A percentile compares a stretch with the other conserved stretches of the same genome.
Conservation (phyloP, 331 rosid species). For the Quercus phellos region DNA sequence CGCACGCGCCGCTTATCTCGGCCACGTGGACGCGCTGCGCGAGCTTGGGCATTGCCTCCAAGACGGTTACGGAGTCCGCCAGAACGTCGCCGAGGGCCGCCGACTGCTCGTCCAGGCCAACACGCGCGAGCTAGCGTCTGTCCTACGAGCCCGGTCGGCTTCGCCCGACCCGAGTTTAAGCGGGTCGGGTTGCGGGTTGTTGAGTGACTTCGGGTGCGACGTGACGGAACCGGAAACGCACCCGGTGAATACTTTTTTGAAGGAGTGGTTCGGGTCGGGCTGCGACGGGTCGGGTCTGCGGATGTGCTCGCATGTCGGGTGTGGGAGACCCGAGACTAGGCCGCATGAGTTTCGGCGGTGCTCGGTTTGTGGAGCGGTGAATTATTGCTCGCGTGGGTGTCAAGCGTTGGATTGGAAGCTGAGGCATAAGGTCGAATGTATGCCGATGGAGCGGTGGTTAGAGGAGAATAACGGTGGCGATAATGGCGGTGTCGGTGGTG, state of each 20-base stretch:
- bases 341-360: conserved; percentile 85
- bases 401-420: conserved; percentile 88
- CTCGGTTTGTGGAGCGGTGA: conserved; percentile 73
- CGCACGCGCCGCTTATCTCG: conserved; percentile 66
- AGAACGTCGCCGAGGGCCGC: conserved; percentile 58
- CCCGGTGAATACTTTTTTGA: conserved; percentile 57
- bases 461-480: conserved; percentile 28
- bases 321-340: conserved; percentile 81
- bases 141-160: conserved; percentile 25
- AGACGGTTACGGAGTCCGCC: conserved; percentile 82
- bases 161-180: conserved; percentile 6
- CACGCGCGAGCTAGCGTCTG: conserved; percentile 57
- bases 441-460: conserved; percentile 39
- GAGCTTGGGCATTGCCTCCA: conserved; percentile 89
- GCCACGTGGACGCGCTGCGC: conserved; percentile 78
- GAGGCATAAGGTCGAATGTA: conserved; percentile 62
- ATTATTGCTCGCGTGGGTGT: conserved; percentile 88
- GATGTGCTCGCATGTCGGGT: conserved; percentile 61
- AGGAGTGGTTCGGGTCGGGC: conserved; percentile 66
- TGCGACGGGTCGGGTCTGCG: conserved; percentile 30
- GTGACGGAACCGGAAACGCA: conserved; percentile 50
- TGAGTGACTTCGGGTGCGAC: conserved; percentile 46
- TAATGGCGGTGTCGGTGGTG: neutral
- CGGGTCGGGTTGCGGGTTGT: conserved; percentile 35
- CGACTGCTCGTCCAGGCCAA: conserved; percentile 69